Evolutionary conservation across 2,329 filamentous ascomycete genomes (phyloP).

Genomic region (Cadophora sp.): DNA sequence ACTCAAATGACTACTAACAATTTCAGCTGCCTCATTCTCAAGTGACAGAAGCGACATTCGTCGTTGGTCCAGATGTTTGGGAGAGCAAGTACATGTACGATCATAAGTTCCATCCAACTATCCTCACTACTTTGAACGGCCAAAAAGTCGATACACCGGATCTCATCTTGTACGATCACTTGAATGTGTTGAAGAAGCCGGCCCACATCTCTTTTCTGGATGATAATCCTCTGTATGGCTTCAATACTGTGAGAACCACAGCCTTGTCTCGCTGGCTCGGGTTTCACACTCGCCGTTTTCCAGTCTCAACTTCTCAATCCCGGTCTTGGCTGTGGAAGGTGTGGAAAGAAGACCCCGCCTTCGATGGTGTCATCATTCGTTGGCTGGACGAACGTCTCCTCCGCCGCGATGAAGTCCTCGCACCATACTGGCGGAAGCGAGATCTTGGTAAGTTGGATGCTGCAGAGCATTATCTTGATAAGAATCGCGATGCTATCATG

Average conservation of each 20-base stretch:
- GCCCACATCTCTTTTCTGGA: slow-evolving; percentile 52
- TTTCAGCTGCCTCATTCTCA: slow-evolving; percentile 59
- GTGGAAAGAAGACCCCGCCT: slow-evolving; percentile 52
- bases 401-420: slow-evolving; percentile 48
- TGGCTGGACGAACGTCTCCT: slow-evolving; percentile 55
- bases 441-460: slow-evolving; percentile 46
- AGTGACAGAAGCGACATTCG: slow-evolving; percentile 60
- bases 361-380: slow-evolving; percentile 54
- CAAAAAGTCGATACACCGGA: slow-evolving; percentile 56
- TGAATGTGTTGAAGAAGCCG: slow-evolving; percentile 51
- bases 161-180: slow-evolving; percentile 55
- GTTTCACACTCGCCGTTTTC: slow-evolving; percentile 45
- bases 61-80: slow-evolving; percentile 57
- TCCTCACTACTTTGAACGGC: slow-evolving; percentile 55
- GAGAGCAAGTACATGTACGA: slow-evolving; percentile 55
- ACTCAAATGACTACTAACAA: slow-evolving; percentile 53
- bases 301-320: slow-evolving; percentile 50
- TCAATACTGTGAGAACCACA: slow-evolving; percentile 43
- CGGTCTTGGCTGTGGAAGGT: slow-evolving; percentile 53
- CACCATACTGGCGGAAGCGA: slow-evolving; percentile 48
- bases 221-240: slow-evolving; percentile 59
- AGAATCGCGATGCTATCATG: slow-evolving; percentile 41
- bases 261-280: slow-evolving; percentile 44
- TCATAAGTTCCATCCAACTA: slow-evolving; percentile 53
- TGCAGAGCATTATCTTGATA: slow-evolving; percentile 50